Conservation (phyloP, 1,284 basidiomycete genomes). For the Marasmius oreades region DNA sequence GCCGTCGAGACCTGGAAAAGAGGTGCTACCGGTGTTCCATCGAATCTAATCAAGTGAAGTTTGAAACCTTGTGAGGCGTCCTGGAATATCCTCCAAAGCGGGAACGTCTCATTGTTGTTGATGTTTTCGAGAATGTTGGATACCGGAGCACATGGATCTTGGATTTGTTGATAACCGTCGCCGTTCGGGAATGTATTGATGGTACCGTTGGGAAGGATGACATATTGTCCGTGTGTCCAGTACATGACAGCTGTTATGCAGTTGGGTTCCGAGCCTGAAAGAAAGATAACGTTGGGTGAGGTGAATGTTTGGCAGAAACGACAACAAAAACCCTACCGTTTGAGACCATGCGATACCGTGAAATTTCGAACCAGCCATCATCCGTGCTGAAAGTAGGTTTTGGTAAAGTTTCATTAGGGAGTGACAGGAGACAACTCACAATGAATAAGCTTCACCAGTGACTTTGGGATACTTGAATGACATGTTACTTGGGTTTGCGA, state of each 20-base stretch:
- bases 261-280: slow-evolving; percentile 62
- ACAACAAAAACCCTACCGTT: slow-evolving; percentile 56
- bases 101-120: slow-evolving; percentile 63
- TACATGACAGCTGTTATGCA: slow-evolving; percentile 83
- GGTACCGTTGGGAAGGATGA: slow-evolving; percentile 69
- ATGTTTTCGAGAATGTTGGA: slow-evolving; percentile 85
- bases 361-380: slow-evolving; percentile 81
- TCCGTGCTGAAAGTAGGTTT: slow-evolving; percentile 40
- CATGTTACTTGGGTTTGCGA: slow-evolving; percentile 78
- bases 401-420: neutral
- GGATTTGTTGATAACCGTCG: slow-evolving; percentile 89
- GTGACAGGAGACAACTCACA: slow-evolving; percentile 52
- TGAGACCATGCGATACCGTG: slow-evolving; percentile 80
- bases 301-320: neutral
- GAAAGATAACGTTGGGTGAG: slow-evolving; percentile 1
- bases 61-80: slow-evolving; percentile 54
- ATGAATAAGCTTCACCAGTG: slow-evolving; percentile 84
- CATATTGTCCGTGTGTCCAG: slow-evolving; percentile 84
- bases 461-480: slow-evolving; percentile 80
- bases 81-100: slow-evolving; percentile 54
- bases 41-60: slow-evolving; percentile 63
- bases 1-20: slow-evolving; percentile 52
- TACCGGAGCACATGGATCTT: slow-evolving; percentile 83
- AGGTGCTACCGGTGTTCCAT: slow-evolving; percentile 61
- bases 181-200: slow-evolving; percentile 67